Evolutionary conservation across 768 basidiomycete genomes (phyloP).

Genomic region (Naematelia aurantialba): DNA sequence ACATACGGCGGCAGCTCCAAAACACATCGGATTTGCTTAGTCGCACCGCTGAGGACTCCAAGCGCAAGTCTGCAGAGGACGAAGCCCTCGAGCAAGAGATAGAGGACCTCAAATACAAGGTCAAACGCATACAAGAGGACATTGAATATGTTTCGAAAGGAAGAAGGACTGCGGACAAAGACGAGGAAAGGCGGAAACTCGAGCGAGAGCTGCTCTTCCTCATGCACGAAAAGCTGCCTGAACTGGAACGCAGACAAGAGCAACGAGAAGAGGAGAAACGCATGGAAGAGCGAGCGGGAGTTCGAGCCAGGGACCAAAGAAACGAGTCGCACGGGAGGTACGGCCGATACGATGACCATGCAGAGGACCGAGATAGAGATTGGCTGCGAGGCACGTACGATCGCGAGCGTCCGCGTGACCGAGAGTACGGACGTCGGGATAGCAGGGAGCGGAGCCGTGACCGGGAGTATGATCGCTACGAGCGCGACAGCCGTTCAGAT

Average conservation of each 20-base stretch:
- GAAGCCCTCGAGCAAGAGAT: conserved; percentile 88
- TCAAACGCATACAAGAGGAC: conserved; percentile 83
- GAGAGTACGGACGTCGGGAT: conserved; percentile 52
- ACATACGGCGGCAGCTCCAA: conserved; percentile 76
- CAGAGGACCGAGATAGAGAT: conserved; percentile 33
- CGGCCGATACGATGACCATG: conserved; percentile 23
- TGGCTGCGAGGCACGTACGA: conserved; percentile 47
- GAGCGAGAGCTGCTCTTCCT: conserved; percentile 82
- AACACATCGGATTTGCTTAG: conserved; percentile 79
- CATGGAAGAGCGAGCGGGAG: conserved; percentile 72
- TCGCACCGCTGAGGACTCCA: conserved; percentile 63
- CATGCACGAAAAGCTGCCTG: conserved; percentile 86
- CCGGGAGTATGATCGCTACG: conserved; percentile 20
- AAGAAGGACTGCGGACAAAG: conserved; percentile 66
- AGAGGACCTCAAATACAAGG: conserved; percentile 76
- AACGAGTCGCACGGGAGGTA: conserved; percentile 65
- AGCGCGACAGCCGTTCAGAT: conserved; percentile 24
- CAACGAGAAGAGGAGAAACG: conserved; percentile 71
- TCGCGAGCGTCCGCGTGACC: conserved; percentile 49
- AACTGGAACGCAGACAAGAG: conserved; percentile 78
- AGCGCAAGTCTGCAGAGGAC: conserved; percentile 67
- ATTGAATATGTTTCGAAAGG: conserved; percentile 79
- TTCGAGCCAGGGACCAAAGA: conserved; percentile 71
- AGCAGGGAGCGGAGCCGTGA: conserved; percentile 51
- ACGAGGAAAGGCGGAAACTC: conserved; percentile 77